Base-by-base conservation (phyloP, 1,139 yeast genomes). In the Blastobotrys apis region DNA sequence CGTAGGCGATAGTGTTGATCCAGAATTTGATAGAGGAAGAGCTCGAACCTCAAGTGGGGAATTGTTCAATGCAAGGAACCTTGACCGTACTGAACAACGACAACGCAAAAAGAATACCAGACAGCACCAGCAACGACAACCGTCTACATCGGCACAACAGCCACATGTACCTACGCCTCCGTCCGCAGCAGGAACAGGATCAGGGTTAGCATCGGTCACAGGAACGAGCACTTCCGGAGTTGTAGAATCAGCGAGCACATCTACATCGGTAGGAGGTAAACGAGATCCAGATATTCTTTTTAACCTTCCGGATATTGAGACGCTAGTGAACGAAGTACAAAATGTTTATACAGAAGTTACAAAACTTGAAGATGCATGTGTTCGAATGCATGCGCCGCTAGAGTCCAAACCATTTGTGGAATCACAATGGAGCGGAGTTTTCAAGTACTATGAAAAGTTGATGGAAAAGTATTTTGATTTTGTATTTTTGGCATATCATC, bases 381-480 rank as follows among this genome's bases (percentile, higher is more conserved):
- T 44, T n/a, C 33, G 39, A 25, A 44, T 46, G 20, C 41, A 41
- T 37, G 44, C 41, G 23, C 43, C 40, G 29, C 33, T 53, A 16
- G 53, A 53, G 30, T 47, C 40, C 27, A 43, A 45, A 26, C 32
- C 36, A n/a, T 47, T 45, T 39, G 50, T 43, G 21, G 54, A 50
- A 25, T 43, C 40, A 6, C 40, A 41, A 29, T 59, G 58, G 52
- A 35, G 47, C 32, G 53, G 50, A 25, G 38, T 57, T 22, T 53
- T 51, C 39, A 46, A 44, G 27, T 39, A 47, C 23, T 62, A 60
- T 29, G 51, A 52, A 21, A 45, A 47, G 23, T 48, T 60, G 33
- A 49, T 59, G 40, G 60, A 56, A 47, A 53, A 51, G 33, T 59
- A 60, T 47, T 60, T 55, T 32, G 62, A 59, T 40, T 60, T 59